Conservation (phyloP, 306 rosid genomes). For the Dalbergia oliveri region DNA sequence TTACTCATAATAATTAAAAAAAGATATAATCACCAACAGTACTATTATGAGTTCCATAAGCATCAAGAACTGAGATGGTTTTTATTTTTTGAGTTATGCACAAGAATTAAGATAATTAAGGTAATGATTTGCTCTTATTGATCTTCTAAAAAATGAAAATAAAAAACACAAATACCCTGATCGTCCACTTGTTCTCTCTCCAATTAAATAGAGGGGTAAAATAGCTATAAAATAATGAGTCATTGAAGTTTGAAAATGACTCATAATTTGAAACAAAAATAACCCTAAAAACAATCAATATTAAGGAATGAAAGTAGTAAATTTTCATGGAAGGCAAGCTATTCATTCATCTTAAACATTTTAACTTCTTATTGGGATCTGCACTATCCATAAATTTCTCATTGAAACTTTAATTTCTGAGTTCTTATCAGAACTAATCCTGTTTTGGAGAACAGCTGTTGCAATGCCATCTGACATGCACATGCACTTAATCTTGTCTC, state of each 20-base stretch:
- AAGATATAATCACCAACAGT: background rate
- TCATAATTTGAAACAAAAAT: too few species aligned
- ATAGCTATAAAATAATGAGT: too few species aligned
- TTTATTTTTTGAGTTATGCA: too few species aligned
- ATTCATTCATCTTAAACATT: background rate
- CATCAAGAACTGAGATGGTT: background rate
- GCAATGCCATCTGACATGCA: background rate
- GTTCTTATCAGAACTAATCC: background rate
- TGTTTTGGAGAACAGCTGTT: background rate
- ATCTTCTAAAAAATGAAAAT: too few species aligned
- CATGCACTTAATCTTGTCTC: background rate
- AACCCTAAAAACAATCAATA: too few species aligned
- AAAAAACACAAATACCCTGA: too few species aligned
- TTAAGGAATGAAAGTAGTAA: too few species aligned
- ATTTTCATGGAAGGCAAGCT: background rate
- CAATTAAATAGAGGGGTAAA: too few species aligned
- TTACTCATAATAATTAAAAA: background rate
- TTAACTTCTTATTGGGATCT: background rate
- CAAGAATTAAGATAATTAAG: too few species aligned
- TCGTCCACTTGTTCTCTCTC: too few species aligned
- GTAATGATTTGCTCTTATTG: too few species aligned
- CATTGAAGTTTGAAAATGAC: too few species aligned
- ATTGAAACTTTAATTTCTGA: background rate
- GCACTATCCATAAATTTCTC: background rate
- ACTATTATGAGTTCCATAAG: background rate